Evolutionary conservation across 164 flowering plant genomes (phyloP), one percentile per base, ranked within the genome.

Genomic region (Vitis riparia): DNA sequence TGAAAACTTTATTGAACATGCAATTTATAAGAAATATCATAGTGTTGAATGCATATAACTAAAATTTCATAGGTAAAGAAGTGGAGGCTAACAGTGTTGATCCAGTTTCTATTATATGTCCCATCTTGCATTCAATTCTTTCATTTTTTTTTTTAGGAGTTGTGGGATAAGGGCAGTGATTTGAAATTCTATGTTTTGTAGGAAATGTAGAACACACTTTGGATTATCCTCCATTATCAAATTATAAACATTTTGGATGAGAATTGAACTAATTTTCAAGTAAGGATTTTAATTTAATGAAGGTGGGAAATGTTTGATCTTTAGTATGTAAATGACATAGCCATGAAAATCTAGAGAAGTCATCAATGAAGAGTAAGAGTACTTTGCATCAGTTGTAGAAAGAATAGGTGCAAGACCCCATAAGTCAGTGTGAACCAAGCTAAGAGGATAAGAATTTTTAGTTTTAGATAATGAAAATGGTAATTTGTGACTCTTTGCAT

Each of bases 21-120:
- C 67, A 59, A 48, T 77, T 78, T 1, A 66, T 75, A 0, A 80
- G 63, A 17, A 64, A 77, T 0, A 49, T 55, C 1, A 73, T 64
- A 1, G 75, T 60, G 1, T 62, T 12, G 48, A 77, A 72, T 0
- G 84, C 79, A 58, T 69, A 49, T 10, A 64, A 1, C 82, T 75
- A 76, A 47, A 15, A 76, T 7, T 13, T 1, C 2, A 2, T 8
- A 1, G 77, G 79, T 9, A 71, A 1, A 15, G 56, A 44, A 0
- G 75, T 63, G 9, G 63, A 73, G 11, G 69, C 55, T 5, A 77
- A 53, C 0, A 75, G 37, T 4, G 79, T 27, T 0, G 74, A 55
- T 11, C 68, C 77, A 0, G 56, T 78, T 17, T 78, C 70, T 3
- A 72, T 65, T 1, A 79, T 23, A 27, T 58, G 67, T 0, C 73